Percentiles rank a stretch among this genome's conserved stretches.
Evolutionary conservation across 2,329 filamentous ascomycete species (phyloP).

Genomic region (Paecilomyces niveus): DNA sequence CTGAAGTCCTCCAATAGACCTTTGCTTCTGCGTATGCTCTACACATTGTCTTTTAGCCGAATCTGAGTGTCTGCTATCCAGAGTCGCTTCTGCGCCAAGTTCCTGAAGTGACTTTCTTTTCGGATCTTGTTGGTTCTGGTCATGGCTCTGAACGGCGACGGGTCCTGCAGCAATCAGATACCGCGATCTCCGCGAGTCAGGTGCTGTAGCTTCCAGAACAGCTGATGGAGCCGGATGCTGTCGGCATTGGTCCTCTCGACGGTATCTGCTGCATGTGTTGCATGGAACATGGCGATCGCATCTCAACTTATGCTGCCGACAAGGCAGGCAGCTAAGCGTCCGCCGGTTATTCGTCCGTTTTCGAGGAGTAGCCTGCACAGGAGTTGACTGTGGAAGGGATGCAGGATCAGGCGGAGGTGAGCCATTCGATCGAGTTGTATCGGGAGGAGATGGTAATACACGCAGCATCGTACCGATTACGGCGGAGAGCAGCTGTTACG

Average conservation of each 20-base stretch:
- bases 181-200: slow-evolving; percentile 1
- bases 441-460: neutral
- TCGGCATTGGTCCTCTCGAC: slow-evolving; percentile 22
- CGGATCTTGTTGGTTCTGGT: neutral
- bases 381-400: neutral
- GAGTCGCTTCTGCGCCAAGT: neutral
- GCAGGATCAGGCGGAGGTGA: neutral
- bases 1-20: neutral
- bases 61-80: neutral
- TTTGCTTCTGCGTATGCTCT: neutral
- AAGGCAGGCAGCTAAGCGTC: slow-evolving; percentile 24
- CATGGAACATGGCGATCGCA: slow-evolving; percentile 27
- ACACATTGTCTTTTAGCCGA: neutral
- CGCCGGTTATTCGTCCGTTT: slow-evolving; percentile 7
- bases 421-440: neutral
- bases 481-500: neutral
- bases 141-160: neutral
- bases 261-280: slow-evolving; percentile 22
- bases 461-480: neutral
- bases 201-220: slow-evolving; percentile 3
- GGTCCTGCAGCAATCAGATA: neutral
- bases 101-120: neutral
- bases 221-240: slow-evolving; percentile 20
- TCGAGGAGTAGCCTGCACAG: neutral
- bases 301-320: slow-evolving; percentile 24